Percentiles rank a stretch among this genome's conserved stretches.
phyloP scores from a whole-genome alignment of 1,284 basidiomycete species.

The Rhodotorula sp. region DNA sequence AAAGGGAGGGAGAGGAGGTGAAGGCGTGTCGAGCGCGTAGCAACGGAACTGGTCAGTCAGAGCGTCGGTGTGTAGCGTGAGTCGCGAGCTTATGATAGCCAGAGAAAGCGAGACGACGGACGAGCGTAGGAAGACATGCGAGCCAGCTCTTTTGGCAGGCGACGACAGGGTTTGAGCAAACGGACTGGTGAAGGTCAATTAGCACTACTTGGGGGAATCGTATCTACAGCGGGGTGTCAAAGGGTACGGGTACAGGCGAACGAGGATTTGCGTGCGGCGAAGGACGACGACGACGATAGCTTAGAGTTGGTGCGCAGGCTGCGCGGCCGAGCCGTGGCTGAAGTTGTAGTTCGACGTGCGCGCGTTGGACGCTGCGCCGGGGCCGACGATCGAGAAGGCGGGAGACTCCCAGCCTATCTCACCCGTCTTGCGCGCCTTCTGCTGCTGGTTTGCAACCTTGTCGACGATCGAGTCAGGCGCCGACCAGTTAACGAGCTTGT shows the following conservation, averaged over 20 bases:
- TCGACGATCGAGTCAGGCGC: constrained; percentile 18
- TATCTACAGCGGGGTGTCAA: too few species aligned
- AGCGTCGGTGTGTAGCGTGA: too few species aligned
- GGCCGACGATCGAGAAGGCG: constrained; percentile 32
- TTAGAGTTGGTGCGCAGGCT: constrained; percentile 8
- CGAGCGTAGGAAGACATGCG: too few species aligned
- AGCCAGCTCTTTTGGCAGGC: not conserved
- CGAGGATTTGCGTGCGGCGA: too few species aligned
- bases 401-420: constrained; percentile 22
- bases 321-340: not conserved
- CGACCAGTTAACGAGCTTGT: constrained; percentile 50
- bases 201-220: too few species aligned
- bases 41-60: too few species aligned
- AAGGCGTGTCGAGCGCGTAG: too few species aligned
- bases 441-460: constrained; percentile 19
- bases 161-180: too few species aligned
- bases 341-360: not conserved
- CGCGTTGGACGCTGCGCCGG: not conserved
- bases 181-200: too few species aligned
- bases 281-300: not conserved
- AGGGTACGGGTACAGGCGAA: too few species aligned
- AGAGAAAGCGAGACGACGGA: too few species aligned
- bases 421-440: constrained; percentile 12
- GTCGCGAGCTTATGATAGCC: too few species aligned
- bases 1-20: not conserved